Evolutionary conservation across 495 filamentous ascomycete genomes (phyloP), one percentile per base, ranked within the genome.

Genomic region (Penicillium macrosclerotiorum): DNA sequence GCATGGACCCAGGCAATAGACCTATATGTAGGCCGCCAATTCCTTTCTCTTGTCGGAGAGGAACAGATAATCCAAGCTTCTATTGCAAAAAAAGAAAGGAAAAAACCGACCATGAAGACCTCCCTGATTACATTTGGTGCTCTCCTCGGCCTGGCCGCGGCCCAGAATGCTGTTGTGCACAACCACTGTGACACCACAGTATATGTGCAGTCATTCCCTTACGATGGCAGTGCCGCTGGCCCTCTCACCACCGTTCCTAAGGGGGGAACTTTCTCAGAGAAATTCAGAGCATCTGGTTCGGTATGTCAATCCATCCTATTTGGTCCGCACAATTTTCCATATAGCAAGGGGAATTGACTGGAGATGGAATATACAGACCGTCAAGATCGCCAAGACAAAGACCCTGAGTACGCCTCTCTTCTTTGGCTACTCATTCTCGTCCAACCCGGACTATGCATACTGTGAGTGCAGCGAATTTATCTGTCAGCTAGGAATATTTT

Each of bases 141-240:
- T 38, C 20, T 63, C 24, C 25, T 63, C 16, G 54, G 57, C 43
- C 42, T 63, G 26, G 54, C 26, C 22, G 55, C 57, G 14, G 60
- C 57, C 43, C 60, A 63, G 36, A 52, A 60, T 52, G 57, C 60
- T 18, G 37, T 53, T 34, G 60, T 63, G 36, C 1, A 57, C 36
- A 63, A 63, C 40, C 38, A 60, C 43, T 63, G 57, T 55, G 44
- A 20, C 18, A 32, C 48, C 30, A n/a, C 60, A 2, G 54, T 63
- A 3, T 63, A 63, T 42, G 45, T 63, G 37, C 60, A 63, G 48
- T 63, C 60, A 14, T 55, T 58, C 54, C 60, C 60, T 26, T 58
- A 51, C 31, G 60, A 58, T 53, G 60, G 60, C 39, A 58, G 60
- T 32, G 60, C 51, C 19, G 41, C 57, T 2, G 60, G 57, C 16